A percentile compares a stretch with the other conserved stretches of the same genome.
phyloP scores from a whole-genome alignment of 164 flowering plant genomes.

The Pachysandra terminalis region DNA sequence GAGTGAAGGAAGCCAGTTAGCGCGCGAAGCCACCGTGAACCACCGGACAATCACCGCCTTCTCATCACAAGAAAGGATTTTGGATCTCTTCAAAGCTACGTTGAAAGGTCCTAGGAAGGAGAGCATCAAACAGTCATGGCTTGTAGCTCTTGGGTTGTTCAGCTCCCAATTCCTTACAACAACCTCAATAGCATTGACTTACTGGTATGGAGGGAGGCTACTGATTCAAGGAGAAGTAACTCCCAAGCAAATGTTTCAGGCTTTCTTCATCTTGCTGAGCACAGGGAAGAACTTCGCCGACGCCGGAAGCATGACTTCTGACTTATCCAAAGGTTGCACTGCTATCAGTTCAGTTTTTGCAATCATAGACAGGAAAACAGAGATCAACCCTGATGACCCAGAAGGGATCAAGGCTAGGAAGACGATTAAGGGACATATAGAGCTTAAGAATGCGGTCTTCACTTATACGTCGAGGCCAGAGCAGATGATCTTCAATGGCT shows the following conservation, averaged over 20 bases:
- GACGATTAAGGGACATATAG: slow-evolving; percentile 22
- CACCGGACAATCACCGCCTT: slow-evolving; percentile 24
- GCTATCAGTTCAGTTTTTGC: slow-evolving; percentile 23
- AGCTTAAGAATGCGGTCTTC: slow-evolving; percentile 25
- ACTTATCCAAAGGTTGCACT: slow-evolving; percentile 26
- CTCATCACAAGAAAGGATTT: slow-evolving; percentile 13
- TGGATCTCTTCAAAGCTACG: slow-evolving; percentile 18
- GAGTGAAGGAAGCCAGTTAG: slow-evolving; percentile 21
- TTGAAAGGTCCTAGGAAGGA: slow-evolving; percentile 15
- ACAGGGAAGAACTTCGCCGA: slow-evolving; percentile 29
- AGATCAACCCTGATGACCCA: slow-evolving; percentile 22
- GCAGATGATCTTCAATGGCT: slow-evolving; percentile 19
- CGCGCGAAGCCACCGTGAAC: slow-evolving; percentile 26
- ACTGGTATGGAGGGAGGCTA: slow-evolving; percentile 32
- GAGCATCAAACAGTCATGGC: slow-evolving; percentile 23
- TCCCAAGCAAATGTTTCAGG: slow-evolving; percentile 19
- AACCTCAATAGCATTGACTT: slow-evolving; percentile 15
- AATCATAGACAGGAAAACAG: slow-evolving; percentile 19
- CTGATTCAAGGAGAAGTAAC: slow-evolving; percentile 7
- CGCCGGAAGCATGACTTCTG: slow-evolving; percentile 33
- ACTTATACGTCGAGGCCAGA: slow-evolving; percentile 27
- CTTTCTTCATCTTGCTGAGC: slow-evolving; percentile 26
- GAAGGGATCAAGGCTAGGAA: slow-evolving; percentile 21
- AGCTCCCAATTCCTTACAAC: slow-evolving; percentile 21
- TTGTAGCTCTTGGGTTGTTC: slow-evolving; percentile 23